Conservation (phyloP, 768 basidiomycete genomes). For the Lactarius psammicola region DNA sequence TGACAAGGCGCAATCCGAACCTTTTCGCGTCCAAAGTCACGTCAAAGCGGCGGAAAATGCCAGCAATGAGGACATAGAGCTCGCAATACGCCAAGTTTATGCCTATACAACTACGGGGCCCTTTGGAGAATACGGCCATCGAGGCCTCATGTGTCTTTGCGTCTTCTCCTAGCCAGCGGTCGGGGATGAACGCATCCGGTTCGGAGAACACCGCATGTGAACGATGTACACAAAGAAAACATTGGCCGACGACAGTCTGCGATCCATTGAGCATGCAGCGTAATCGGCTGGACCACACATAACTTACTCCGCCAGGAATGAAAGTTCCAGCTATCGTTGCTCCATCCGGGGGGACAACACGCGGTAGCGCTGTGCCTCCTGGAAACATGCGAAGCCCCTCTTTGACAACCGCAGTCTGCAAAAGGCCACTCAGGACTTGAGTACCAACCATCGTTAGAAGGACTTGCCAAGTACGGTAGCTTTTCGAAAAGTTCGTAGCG, state of each 20-base stretch:
- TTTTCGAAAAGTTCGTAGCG: background rate
- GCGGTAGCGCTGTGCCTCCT: conserved; percentile 9
- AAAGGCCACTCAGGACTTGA: background rate
- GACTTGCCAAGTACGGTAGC: background rate
- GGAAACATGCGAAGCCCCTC: conserved; percentile 3
- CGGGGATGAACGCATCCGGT: background rate
- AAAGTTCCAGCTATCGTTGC: conserved; percentile 16
- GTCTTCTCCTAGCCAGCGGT: background rate
- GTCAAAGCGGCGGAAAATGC: background rate
- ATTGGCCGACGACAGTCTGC: background rate
- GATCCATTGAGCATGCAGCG: background rate
- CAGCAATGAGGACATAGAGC: background rate
- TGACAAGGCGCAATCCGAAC: background rate
- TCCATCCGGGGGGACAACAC: conserved; percentile 23
- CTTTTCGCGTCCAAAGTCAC: conserved; percentile 1
- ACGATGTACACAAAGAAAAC: background rate
- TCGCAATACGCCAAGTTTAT: conserved; percentile 1
- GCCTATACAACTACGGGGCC: background rate
- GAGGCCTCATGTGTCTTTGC: background rate
- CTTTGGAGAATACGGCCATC: background rate
- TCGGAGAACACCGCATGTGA: background rate
- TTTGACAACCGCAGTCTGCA: background rate
- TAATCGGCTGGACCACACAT: background rate
- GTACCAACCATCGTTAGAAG: background rate
- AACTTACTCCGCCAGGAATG: conserved; percentile 3